Base-by-base conservation (phyloP, 1,139 yeast species). In the Candida glucosophila region DNA sequence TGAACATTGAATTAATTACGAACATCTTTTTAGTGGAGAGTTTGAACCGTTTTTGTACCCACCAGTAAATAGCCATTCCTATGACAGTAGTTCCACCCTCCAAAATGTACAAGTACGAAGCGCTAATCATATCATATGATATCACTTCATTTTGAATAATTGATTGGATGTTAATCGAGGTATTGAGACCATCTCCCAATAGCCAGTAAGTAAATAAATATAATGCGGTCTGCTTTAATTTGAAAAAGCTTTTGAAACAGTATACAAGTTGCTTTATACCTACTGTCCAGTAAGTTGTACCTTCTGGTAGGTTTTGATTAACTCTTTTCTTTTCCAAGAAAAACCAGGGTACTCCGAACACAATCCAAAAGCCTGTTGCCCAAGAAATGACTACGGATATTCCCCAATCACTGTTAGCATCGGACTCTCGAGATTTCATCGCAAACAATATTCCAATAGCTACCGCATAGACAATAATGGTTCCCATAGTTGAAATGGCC, bases 81-180 rank as follows among this genome's bases (percentile, higher is more conserved):
- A 30, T 18, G 2, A 28, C 16, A 9, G 28, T 22, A 19, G 23
- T 12, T 2, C 29, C 33, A 7, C 31, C 26, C 11, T 30, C 15
- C 11, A 30, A 21, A 10, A 28, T 20, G 6, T 22, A 13, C 10
- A 28, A 17, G 15, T 28, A 28, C 8, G 22, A 18, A 5, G 23
- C 31, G 17, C 28, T 29, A n/a, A 29, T 27, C 30, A 31, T 31
- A 24, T 29, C 32, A 19, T 31, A 31, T 4, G 30, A 29, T 10
- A 31, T 25, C 6, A 31, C 30, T 9, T 29, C 30, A 16, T 31
- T 31, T 13, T 27, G 27, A 17, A 31, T 22, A n/a, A 29, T 23
- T 17, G 28, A 15, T 22, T 31, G 32, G 14, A 31, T 22, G 13
- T 29, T 29, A 5, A 29, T 12, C 4, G 34, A 19, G 11, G 32